Evolutionary conservation across 495 filamentous ascomycete species (phyloP), one percentile per base, ranked within the genome.

Genomic region (Apiosordaria backusii): DNA sequence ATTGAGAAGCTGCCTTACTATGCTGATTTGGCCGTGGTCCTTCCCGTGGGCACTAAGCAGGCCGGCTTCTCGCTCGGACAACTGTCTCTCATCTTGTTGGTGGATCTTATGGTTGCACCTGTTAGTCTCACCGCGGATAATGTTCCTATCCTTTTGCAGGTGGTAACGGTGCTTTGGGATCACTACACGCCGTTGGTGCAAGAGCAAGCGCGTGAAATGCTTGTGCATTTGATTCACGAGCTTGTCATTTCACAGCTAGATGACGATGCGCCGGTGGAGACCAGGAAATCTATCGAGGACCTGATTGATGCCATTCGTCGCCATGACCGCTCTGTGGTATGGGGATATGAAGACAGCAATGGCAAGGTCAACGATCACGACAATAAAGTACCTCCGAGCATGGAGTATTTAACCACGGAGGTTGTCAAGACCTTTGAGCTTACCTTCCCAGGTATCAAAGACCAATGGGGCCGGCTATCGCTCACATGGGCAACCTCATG

Each of bases 171-270:
- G 1, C 84, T 97, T 15, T 99, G 95, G 95, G 95, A 99, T 73
- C 92, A 97, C 64, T 96, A 98, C 71, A 96, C 89, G 2, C 85
- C 91, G n/a, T 86, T 97, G 15, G 94, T 99, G 1, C 95, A 97
- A 71, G 95, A 98, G 66, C 93, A 98, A 75, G 93, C 95, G 52
- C 88, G 93, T 55, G 95, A 99, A 72, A 97, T 99, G 95, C 84
- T 98, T 18, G 93, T 99, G 35, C 95, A 99, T 80, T 84, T 99
- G 9, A 97, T 99, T 58, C 95, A 99, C 72, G 96, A 98, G 73
- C 84, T 99, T 18, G 90, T 99, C 27, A 93, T 97, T 50, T 95
- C 96, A 0, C 90, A 89, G 65, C 85, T 97, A 55, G 92, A 93
- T 65, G 90, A 97, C 64, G 82, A 87, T 62, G 85, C 84, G 5